Conservation (phyloP, 345 rosid species). For the Turritis glabra region DNA sequence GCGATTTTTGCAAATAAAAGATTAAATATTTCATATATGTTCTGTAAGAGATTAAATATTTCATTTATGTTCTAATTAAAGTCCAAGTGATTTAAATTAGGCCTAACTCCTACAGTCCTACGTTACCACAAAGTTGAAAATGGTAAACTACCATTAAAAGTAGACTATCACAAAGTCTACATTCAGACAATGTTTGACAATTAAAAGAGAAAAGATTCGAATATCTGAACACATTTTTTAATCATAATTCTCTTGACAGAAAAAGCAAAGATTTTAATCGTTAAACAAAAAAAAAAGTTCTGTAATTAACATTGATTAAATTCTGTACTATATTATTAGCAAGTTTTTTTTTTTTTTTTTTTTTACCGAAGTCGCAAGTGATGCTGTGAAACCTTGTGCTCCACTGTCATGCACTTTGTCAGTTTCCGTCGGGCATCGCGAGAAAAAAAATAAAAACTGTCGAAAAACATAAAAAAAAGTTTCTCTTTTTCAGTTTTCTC, state of each 20-base stretch:
- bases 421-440: conserved; percentile 38
- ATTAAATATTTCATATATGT: too few species aligned
- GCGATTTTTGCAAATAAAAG: background rate
- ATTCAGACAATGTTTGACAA: background rate
- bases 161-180: conserved; percentile 11
- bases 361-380: conserved; percentile 15
- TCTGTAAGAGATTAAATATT: too few species aligned
- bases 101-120: conserved; percentile 10
- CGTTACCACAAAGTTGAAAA: conserved; percentile 14
- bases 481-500: conserved; percentile 12
- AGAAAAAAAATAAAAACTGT: conserved; percentile 30
- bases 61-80: too few species aligned
- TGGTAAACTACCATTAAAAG: background rate
- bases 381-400: conserved; percentile 26
- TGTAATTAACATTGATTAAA: conserved; percentile 13
- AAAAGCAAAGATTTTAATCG: background rate
- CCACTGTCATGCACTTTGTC: conserved; percentile 59
- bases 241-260: background rate
- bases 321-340: background rate
- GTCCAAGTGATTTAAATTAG: background rate
- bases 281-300: background rate
- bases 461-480: conserved; percentile 22
- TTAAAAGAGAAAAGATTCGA: background rate
- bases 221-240: background rate
- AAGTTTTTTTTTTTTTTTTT: background rate